These are phyloP conservation scores for Penicillium macrosclerotiorum DNA, from an alignment of 495 filamentous ascomycete species.

Conservation along the genomic window DNA sequence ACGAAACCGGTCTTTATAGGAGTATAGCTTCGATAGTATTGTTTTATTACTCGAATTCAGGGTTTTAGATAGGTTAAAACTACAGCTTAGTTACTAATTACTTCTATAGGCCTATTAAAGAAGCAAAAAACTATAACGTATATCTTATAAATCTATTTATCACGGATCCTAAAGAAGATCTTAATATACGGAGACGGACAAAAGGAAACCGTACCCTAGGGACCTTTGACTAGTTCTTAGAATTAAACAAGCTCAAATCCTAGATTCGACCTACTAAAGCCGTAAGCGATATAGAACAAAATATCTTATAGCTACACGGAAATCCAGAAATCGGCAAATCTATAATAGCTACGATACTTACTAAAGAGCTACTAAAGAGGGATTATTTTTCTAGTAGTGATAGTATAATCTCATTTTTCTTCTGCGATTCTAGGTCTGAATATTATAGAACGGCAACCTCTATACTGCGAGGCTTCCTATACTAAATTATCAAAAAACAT, in stretches of 20 bases:
- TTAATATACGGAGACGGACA: neutral
- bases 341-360: constrained; percentile 21
- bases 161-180: neutral
- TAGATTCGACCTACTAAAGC: no score
- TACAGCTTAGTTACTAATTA: no score
- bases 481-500: constrained; percentile 20
- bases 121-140: no score
- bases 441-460: constrained; percentile 18
- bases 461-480: constrained; percentile 27
- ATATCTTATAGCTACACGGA: constrained; percentile 3
- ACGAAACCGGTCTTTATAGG: no score
- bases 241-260: neutral
- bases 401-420: constrained; percentile 27
- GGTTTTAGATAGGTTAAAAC: no score
- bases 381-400: constrained; percentile 7
- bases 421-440: constrained; percentile 28
- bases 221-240: neutral
- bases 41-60: no score
- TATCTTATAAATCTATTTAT: no score
- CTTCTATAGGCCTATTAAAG: no score
- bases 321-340: constrained; percentile 31
- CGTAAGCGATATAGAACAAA: neutral
- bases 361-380: constrained; percentile 21
- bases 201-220: neutral
- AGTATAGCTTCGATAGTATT: no score